Evolutionary conservation across 768 basidiomycete genomes (phyloP).

Genomic region (Russula olivacea): DNA sequence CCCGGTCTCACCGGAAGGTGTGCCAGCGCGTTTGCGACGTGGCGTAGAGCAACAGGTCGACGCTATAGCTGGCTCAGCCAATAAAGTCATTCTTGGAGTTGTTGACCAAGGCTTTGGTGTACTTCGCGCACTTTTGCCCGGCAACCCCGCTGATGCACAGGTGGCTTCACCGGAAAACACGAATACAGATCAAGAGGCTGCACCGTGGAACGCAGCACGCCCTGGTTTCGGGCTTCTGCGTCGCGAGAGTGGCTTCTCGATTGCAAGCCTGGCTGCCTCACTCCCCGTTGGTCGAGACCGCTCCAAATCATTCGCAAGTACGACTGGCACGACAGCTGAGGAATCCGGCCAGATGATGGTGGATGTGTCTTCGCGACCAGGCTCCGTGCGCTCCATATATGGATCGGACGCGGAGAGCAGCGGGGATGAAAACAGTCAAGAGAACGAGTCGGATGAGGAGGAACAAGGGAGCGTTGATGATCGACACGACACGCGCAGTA

Average conservation of each 20-base stretch:
- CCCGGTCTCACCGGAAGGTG: slow-evolving; percentile 40
- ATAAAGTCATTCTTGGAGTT: slow-evolving; percentile 72
- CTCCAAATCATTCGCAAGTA: slow-evolving; percentile 28
- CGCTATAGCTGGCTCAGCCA: slow-evolving; percentile 75
- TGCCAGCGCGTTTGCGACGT: slow-evolving; percentile 55
- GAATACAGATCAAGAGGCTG: slow-evolving; percentile 28
- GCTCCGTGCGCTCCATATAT: slow-evolving; percentile 38
- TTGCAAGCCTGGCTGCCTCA: slow-evolving; percentile 65
- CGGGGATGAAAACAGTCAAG: slow-evolving; percentile 35
- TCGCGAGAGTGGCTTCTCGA: slow-evolving; percentile 76
- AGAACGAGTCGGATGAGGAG: slow-evolving; percentile 38
- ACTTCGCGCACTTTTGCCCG: slow-evolving; percentile 68
- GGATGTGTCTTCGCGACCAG: slow-evolving; percentile 49
- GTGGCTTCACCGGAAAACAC: slow-evolving; percentile 12
- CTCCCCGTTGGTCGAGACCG: slow-evolving; percentile 49
- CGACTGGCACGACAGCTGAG: slow-evolving; percentile 28
- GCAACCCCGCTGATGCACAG: slow-evolving; percentile 31
- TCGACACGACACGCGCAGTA: slow-evolving; percentile 60
- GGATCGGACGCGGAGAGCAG: slow-evolving; percentile 32
- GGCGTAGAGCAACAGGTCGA: slow-evolving; percentile 78
- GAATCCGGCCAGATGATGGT: slow-evolving; percentile 50
- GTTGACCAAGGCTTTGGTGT: slow-evolving; percentile 89
- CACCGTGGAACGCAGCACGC: slow-evolving; percentile 40
- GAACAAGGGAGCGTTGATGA: slow-evolving; percentile 36
- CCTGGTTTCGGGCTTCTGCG: slow-evolving; percentile 64